Base-by-base conservation (phyloP, 768 basidiomycete genomes). In the Russula emetica region DNA sequence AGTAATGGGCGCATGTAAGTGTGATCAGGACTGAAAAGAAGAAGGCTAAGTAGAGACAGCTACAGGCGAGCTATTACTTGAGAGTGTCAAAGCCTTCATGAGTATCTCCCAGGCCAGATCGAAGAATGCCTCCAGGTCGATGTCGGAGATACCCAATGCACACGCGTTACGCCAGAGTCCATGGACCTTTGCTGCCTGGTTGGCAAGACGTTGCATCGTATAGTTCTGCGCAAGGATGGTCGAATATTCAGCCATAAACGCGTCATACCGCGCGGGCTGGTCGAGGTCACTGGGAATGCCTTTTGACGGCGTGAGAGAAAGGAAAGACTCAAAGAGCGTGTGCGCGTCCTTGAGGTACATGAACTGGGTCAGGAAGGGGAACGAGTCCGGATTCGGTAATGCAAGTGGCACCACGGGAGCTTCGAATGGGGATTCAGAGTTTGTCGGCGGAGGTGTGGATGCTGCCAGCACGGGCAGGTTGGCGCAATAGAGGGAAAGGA, bases 401-500 rank as follows among this genome's bases (percentile, higher is more conserved):
- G 79, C 77, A 42, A 93, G 73, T 0, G 83, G 80, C 56, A 84
- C 80, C 54, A 92, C 78, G 34, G 90, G 90, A 58, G 83, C 69
- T 50, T 73, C 75, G 60, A 72, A 72, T 10, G 72, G 70, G 28
- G 71, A 72, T 0, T 77, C 69, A 38, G 74, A 67, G 58, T 64
- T 51, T 45, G 75, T 61, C 16, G 74, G 64, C 36, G 55, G 11
- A 74, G 70, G 42, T 70, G 60, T 4, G 76, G 64, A 68, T 10
- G 77, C 67, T 0, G 84, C 82, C 30, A 88, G 78, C 26, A 78
- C 73, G 1, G 87, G 84, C 7, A 92, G 78, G 49, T 81, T 78
- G 20, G 88, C 76, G 71, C 88, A 92, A 70, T 88, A 79, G 0
- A 85, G 78, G 8, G 86, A 86, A 59, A 92, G 79, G 49, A 92